Conservation (phyloP, 768 basidiomycete species). For the Trametopsis cervina region DNA sequence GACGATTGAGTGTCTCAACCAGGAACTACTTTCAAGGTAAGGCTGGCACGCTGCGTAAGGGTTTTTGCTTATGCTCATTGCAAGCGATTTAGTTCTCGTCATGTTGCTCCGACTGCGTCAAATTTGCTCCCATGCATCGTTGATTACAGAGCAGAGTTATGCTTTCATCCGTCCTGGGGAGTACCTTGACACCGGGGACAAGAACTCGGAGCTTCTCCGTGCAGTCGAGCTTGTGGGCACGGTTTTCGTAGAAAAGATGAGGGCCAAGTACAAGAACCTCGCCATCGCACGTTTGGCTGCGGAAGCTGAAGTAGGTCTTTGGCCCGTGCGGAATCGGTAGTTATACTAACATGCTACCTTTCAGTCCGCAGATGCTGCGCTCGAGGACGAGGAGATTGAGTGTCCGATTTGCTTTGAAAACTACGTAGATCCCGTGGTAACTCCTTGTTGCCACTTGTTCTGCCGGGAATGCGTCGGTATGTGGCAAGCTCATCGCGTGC, state of each 20-base stretch:
- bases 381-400: slow-evolving; percentile 36
- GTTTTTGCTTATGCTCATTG: slow-evolving; percentile 1
- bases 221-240: slow-evolving; percentile 35
- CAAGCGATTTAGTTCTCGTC: slow-evolving; percentile 31
- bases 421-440: slow-evolving; percentile 47
- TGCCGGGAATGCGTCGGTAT: slow-evolving; percentile 53
- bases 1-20: not conserved
- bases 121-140: slow-evolving; percentile 59
- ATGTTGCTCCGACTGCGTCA: slow-evolving; percentile 54
- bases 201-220: slow-evolving; percentile 37
- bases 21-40: slow-evolving; percentile 53
- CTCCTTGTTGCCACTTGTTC: slow-evolving; percentile 54
- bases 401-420: slow-evolving; percentile 65
- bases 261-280: slow-evolving; percentile 35
- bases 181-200: slow-evolving; percentile 14
- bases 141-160: slow-evolving; percentile 51
- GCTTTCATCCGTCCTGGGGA: slow-evolving; percentile 35
- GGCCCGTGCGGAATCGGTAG: not conserved
- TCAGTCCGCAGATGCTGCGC: slow-evolving; percentile 40
- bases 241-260: slow-evolving; percentile 46
- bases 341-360: not conserved
- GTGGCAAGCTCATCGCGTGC: slow-evolving; percentile 10
- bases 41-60: not conserved
- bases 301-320: slow-evolving; percentile 42
- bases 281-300: slow-evolving; percentile 39